Percentiles rank a stretch among this genome's conserved stretches.
Evolutionary conservation across 441 rosid species (phyloP).

Genomic region (Syzygium malaccense): DNA sequence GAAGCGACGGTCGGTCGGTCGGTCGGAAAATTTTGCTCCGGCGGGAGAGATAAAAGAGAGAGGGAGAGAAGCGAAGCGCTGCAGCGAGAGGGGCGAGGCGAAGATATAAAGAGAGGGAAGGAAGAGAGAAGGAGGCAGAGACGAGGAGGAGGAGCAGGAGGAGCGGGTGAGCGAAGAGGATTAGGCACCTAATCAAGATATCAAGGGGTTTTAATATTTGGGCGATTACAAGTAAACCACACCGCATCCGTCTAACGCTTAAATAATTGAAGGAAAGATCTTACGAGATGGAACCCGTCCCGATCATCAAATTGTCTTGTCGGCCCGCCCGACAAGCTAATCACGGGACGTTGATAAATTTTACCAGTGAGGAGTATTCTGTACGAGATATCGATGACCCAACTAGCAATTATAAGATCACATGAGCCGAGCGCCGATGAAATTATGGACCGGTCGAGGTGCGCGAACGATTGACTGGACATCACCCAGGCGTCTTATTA

Average conservation of each 20-base stretch:
- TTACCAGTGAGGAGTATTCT: accelerated
- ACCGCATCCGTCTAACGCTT: background rate
- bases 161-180: background rate
- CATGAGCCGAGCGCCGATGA: background rate
- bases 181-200: background rate
- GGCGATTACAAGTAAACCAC: background rate
- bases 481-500: background rate
- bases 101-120: background rate
- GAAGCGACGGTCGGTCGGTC: background rate
- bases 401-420: too few relatives aligned
- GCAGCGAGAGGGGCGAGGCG: background rate
- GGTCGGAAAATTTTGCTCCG: background rate
- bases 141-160: background rate
- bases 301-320: accelerated
- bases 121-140: background rate
- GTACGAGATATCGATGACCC: background rate
- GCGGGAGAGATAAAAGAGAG: background rate
- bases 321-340: background rate
- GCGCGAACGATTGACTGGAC: background rate
- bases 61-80: background rate
- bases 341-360: accelerated
- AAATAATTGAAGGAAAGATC: background rate
- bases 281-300: accelerated
- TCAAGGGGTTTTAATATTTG: background rate
- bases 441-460: background rate